phyloP scores from a whole-genome alignment of 768 basidiomycete genomes.

The Serendipita sp. region DNA sequence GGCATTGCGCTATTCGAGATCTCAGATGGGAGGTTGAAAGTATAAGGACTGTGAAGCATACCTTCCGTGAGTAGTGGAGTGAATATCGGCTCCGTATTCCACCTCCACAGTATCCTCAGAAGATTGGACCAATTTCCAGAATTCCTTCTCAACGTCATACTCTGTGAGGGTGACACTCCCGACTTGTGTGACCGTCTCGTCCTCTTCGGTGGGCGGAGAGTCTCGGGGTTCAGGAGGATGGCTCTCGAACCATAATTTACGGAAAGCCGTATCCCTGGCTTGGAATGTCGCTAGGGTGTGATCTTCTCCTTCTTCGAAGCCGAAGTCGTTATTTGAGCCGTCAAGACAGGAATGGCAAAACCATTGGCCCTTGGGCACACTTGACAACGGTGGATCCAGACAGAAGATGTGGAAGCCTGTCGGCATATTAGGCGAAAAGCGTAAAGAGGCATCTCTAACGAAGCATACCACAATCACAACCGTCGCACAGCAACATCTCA shows the following conservation, averaged over 20 bases:
- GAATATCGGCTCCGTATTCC: slow-evolving; percentile 98
- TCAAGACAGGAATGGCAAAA: slow-evolving; percentile 86
- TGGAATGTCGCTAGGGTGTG: slow-evolving; percentile 86
- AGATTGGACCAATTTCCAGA: slow-evolving; percentile 91
- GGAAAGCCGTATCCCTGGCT: slow-evolving; percentile 77
- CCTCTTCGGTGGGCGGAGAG: slow-evolving; percentile 19
- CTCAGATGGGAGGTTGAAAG: slow-evolving; percentile 4
- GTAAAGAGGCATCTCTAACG: slow-evolving; percentile 4
- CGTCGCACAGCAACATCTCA: slow-evolving; percentile 85
- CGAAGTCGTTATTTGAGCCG: slow-evolving; percentile 87
- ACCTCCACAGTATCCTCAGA: slow-evolving; percentile 86
- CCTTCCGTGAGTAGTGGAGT: slow-evolving; percentile 96
- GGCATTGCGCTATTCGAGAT: slow-evolving; percentile 64
- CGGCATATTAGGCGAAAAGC: slow-evolving; percentile 12
- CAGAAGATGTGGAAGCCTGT: slow-evolving; percentile 94
- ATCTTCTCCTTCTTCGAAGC: slow-evolving; percentile 96
- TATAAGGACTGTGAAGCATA: slow-evolving; percentile 21
- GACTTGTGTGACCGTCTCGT: slow-evolving; percentile 26
- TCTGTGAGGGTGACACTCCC: slow-evolving; percentile 62
- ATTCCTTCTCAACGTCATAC: slow-evolving; percentile 84
- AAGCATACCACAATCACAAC: slow-evolving; percentile 58
- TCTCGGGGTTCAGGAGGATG: slow-evolving; percentile 38
- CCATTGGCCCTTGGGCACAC: slow-evolving; percentile 90
- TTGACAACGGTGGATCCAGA: slow-evolving; percentile 73
- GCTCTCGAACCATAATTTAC: slow-evolving; percentile 70